Evolutionary conservation across 1,139 yeast genomes (phyloP).

Genomic region (Geotrichum cucujoidarum): DNA sequence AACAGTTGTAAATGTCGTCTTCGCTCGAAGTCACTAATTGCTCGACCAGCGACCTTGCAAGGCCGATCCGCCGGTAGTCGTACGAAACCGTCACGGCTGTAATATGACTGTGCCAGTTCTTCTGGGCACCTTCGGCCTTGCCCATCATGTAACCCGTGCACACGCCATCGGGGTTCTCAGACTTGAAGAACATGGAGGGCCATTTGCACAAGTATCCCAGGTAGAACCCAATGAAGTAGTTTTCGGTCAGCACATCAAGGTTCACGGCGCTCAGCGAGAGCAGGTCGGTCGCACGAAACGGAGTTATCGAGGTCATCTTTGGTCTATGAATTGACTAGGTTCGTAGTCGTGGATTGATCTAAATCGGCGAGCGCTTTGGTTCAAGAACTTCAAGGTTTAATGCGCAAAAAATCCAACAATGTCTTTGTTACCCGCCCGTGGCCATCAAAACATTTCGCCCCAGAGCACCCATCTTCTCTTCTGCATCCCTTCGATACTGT

Average conservation of each 20-base stretch:
- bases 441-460: too few relatives aligned
- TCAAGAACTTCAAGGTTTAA: too few relatives aligned
- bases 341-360: too few relatives aligned
- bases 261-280: conserved; percentile 69
- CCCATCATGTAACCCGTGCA: conserved; percentile 64
- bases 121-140: conserved; percentile 82
- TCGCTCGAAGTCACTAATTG: conserved; percentile 70
- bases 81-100: conserved; percentile 92
- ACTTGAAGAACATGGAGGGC: conserved; percentile 87
- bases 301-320: conserved; percentile 73
- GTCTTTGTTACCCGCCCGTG: too few relatives aligned
- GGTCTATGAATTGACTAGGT: too few relatives aligned
- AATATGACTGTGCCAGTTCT: conserved; percentile 94
- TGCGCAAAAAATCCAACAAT: too few relatives aligned
- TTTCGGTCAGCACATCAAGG: conserved; percentile 84
- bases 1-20: conserved; percentile 49
- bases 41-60: conserved; percentile 67
- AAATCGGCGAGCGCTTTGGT: too few relatives aligned
- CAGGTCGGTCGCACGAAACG: conserved; percentile 82
- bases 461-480: background rate
- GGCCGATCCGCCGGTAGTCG: conserved; percentile 74
- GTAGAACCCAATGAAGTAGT: conserved; percentile 79
- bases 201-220: conserved; percentile 75
- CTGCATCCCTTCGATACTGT: background rate
- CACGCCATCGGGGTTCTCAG: conserved; percentile 41